Evolutionary conservation across 805 yeast genomes (phyloP).

Genomic region (Kuraishia ogatae): DNA sequence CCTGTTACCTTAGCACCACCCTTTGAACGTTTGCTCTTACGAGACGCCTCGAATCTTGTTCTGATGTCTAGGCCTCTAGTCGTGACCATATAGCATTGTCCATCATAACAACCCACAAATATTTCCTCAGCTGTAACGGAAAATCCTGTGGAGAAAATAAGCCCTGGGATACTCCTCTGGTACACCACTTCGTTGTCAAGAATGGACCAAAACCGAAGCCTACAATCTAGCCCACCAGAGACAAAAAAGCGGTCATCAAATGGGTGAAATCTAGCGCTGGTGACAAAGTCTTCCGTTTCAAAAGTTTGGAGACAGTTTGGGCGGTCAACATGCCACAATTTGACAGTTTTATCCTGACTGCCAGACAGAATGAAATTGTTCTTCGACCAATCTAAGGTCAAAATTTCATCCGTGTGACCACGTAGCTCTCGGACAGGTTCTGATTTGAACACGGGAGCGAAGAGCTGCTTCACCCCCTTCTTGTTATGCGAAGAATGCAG

Average conservation of each 20-base stretch:
- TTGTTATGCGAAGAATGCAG: background rate
- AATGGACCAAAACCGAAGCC: constrained; percentile 76
- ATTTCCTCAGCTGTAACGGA: constrained; percentile 56
- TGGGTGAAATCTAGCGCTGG: constrained; percentile 74
- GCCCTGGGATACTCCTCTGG: constrained; percentile 49
- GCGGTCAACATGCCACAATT: constrained; percentile 79
- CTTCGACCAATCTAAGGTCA: constrained; percentile 83
- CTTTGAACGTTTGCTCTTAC: constrained; percentile 21
- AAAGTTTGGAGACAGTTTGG: constrained; percentile 54
- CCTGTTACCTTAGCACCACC: constrained; percentile 68
- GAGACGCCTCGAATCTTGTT: constrained; percentile 36
- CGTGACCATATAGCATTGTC: constrained; percentile 51
- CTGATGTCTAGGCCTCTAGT: constrained; percentile 52
- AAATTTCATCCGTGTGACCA: constrained; percentile 64
- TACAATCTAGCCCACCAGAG: constrained; percentile 73
- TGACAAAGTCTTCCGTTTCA: constrained; percentile 72
- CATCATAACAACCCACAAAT: constrained; percentile 74
- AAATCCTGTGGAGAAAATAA: constrained; percentile 69
- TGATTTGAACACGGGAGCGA: constrained; percentile 75
- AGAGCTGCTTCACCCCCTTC: constrained; percentile 15
- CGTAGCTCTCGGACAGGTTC: constrained; percentile 48
- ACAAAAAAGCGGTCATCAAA: constrained; percentile 79
- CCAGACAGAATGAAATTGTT: constrained; percentile 74
- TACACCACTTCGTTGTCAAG: constrained; percentile 60
- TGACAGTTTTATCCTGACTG: constrained; percentile 78